Base-by-base conservation (phyloP, 2,329 filamentous ascomycete species). In the Ascochyta clinopodiicola region DNA sequence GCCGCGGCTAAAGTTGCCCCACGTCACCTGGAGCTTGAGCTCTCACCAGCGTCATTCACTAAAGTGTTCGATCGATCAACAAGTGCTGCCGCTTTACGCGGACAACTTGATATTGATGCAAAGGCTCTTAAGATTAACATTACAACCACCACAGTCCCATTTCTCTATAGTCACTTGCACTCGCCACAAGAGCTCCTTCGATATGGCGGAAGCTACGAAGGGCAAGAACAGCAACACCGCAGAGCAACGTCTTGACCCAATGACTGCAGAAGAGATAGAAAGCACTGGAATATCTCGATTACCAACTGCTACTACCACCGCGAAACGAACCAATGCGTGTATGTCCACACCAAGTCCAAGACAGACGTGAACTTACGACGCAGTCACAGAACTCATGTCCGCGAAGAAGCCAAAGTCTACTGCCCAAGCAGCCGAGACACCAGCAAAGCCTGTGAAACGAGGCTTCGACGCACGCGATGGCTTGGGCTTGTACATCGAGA, bases 401-500 rank as follows among this genome's bases (percentile, higher is more conserved):
- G 66, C 78, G 7, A 77, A 78, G 61, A 73, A 76, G 47, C 65
- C 69, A 21, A 78, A 75, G 51, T 57, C 72, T 24, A 35, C 27
- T 21, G 12, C 53, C 22, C 31, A 44, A 22, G 22, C 56, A 50
- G 46, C 58, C 10, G 40, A 54, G 29, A 39, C 42, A 12, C 27
- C 56, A 10, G 25, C 56, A 6, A 67, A 63, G 47, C 49, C 48
- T 6, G 31, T 31, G 6, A 19, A 52, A 19, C 61, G 47, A 25
- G 42, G 52, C 21, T 61, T 53, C 40, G 78, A 77, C 15, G 76
- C 80, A 42, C 82, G 87, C 50, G 82, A 88, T 59, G 88, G 82
- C 0, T 82, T 95, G 0, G 85, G 85, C 38, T 77, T 80, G 19
- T 95, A 95, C 75, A 87, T 89, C 44, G 66, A 78, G 7, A 76